These are phyloP conservation scores for Linum tenue DNA, from an alignment of 345 rosid species.

Conservation along the genomic window DNA sequence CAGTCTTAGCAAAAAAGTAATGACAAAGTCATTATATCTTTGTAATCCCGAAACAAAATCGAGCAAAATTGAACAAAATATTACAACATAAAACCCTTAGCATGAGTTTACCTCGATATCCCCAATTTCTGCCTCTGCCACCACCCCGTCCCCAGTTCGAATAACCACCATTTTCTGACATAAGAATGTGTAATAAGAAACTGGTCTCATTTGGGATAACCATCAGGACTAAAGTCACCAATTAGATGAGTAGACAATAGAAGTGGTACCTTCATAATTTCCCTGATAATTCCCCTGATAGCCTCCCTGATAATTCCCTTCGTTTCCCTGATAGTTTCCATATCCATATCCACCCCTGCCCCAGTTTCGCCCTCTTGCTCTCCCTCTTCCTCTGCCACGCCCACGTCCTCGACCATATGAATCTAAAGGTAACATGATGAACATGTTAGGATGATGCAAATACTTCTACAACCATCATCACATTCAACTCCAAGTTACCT, in stretches of 20 bases:
- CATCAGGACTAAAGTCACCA: not conserved
- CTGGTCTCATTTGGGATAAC: not conserved
- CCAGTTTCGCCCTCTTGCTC: slow-evolving; percentile 16
- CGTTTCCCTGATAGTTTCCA: slow-evolving; percentile 34
- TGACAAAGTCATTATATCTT: too few species aligned
- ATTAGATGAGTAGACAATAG: not conserved
- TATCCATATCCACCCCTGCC: slow-evolving; percentile 37
- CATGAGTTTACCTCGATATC: slow-evolving; percentile 35
- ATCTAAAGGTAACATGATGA: slow-evolving; percentile 19
- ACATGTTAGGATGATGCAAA: slow-evolving; percentile 2
- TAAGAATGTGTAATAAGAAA: not conserved
- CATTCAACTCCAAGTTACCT: not conserved
- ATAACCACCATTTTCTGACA: slow-evolving; percentile 35
- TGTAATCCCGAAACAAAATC: too few species aligned
- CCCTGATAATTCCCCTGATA: not conserved
- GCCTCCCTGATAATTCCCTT: not conserved
- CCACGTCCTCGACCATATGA: slow-evolving; percentile 41
- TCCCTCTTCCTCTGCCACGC: slow-evolving; percentile 30
- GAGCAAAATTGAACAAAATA: slow-evolving; percentile 10
- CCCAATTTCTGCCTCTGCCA: slow-evolving; percentile 37
- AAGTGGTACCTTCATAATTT: not conserved
- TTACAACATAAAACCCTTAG: not conserved
- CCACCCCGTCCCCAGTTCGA: slow-evolving; percentile 39
- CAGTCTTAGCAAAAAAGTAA: too few species aligned
- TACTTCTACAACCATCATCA: not conserved